Base-by-base conservation (phyloP, 768 basidiomycete genomes). In the Amanita polypyramis region DNA sequence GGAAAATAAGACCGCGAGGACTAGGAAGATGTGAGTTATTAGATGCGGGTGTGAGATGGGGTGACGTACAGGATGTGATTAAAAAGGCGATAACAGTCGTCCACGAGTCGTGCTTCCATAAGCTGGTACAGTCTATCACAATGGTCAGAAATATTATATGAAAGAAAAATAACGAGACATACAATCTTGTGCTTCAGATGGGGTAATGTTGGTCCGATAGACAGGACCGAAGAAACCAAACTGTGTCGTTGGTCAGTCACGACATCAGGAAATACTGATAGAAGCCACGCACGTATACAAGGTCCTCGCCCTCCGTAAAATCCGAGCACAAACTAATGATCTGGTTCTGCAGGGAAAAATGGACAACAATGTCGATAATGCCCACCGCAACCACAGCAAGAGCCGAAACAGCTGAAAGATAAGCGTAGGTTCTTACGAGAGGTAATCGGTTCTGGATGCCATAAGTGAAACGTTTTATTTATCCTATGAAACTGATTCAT, bases 21-120 rank as follows among this genome's bases (percentile, higher is more conserved):
- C 81, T 85, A 55, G 32, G 43, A 23, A 38, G 29, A 38, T 33
- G 35, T 38, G 30, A 47, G 35, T 30, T 41, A 47, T 34, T 4
- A 17, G 5, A 11, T 29, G 39, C 44, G 45, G 37, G 29, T 15
- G 8, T 36, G n/a, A 38, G 14, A 50, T 14, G 34, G 20, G 8
- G 34, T 23, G 1, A 61, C 81, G 53, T 60, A 89, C 88, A 19
- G 33, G 75, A 65, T 20, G 74, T 72, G 21, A 83, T 57, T 33
- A 91, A 56, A 33, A 89, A 69, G 37, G 72, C 70, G 25, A 87
- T 53, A 52, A 93, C 79, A 55, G 83, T 75, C 2, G 73, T 66
- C 77, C 80, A 82, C 0, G 85, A 85, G 51, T 77, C 76, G 33
- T 70, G 78, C 52, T 64, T 67, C 77, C 81, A 92, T 6, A 68